These are phyloP conservation scores for Saccharum spontaneum DNA, from an alignment of 176 grass and related monocot species.

Conservation along the genomic window DNA sequence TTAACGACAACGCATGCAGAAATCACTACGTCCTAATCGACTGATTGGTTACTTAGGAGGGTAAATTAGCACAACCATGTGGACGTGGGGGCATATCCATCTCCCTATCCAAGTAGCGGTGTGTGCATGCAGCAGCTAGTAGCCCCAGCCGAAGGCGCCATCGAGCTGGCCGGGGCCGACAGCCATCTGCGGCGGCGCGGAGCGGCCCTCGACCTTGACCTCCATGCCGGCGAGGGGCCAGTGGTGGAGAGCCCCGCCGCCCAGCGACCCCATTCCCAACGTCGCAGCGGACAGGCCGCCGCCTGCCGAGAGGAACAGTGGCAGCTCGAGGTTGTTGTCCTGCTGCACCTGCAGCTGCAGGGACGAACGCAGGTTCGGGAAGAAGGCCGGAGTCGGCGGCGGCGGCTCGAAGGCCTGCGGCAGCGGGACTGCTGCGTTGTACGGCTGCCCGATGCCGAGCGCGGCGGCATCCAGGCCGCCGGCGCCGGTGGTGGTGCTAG, in stretches of 20 bases:
- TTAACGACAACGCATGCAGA: neutral
- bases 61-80: neutral
- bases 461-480: slow-evolving; percentile 26
- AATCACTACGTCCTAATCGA: neutral
- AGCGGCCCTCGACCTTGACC: slow-evolving; percentile 42
- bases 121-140: slow-evolving; percentile 11
- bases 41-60: neutral
- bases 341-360: slow-evolving; percentile 33
- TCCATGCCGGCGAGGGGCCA: slow-evolving; percentile 39
- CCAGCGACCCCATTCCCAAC: neutral
- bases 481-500: slow-evolving; percentile 2
- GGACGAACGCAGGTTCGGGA: slow-evolving; percentile 40
- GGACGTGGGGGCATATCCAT: no score
- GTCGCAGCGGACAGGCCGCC: neutral
- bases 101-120: neutral
- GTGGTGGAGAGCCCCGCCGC: slow-evolving; percentile 18
- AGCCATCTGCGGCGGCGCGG: slow-evolving; percentile 36
- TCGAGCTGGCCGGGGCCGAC: slow-evolving; percentile 66
- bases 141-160: slow-evolving; percentile 55
- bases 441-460: slow-evolving; percentile 44
- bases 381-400: slow-evolving; percentile 30
- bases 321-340: slow-evolving; percentile 52
- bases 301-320: slow-evolving; percentile 40
- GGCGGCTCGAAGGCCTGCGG: slow-evolving; percentile 35
- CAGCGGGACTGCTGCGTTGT: slow-evolving; percentile 34